Conservation (phyloP, 2,329 filamentous ascomycete genomes). For the Ophiobolus disseminans region DNA sequence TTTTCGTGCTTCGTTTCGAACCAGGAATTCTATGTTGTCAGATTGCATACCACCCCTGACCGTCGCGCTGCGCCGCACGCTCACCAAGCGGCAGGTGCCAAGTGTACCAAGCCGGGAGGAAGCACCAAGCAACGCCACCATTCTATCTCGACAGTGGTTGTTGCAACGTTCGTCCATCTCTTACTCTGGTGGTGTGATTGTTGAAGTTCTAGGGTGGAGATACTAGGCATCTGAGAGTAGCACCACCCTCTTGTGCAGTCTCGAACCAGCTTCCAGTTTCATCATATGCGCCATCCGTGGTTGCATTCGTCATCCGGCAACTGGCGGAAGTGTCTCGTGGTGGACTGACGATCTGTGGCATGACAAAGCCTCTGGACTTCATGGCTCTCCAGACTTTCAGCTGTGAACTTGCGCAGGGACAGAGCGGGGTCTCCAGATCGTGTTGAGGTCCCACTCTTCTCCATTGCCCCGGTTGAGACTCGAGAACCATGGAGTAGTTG, state of each 20-base stretch:
- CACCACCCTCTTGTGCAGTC: background rate
- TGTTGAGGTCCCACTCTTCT: slow-evolving; percentile 12
- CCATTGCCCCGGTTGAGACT: too few species aligned
- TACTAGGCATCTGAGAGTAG: too few species aligned
- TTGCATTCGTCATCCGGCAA: background rate
- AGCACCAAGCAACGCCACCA: slow-evolving; percentile 26
- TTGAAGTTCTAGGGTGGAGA: background rate
- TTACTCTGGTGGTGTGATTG: background rate
- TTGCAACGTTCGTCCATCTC: slow-evolving; percentile 16
- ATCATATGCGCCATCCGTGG: background rate
- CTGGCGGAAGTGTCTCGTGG: background rate
- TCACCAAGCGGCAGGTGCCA: slow-evolving; percentile 18
- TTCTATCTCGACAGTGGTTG: slow-evolving; percentile 16
- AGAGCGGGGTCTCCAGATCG: slow-evolving; percentile 27
- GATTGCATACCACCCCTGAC: background rate
- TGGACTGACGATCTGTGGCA: background rate
- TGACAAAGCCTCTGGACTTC: background rate
- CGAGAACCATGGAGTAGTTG: too few species aligned
- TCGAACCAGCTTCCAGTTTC: background rate
- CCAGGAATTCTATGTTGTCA: background rate
- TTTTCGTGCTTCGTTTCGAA: background rate
- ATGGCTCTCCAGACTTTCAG: slow-evolving; percentile 13
- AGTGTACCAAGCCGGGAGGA: slow-evolving; percentile 34
- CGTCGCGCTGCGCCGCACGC: slow-evolving; percentile 1
- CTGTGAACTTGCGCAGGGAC: slow-evolving; percentile 25